phyloP scores from a whole-genome alignment of 352 stramenopile species.

The Globisporangium paroecandrum region DNA sequence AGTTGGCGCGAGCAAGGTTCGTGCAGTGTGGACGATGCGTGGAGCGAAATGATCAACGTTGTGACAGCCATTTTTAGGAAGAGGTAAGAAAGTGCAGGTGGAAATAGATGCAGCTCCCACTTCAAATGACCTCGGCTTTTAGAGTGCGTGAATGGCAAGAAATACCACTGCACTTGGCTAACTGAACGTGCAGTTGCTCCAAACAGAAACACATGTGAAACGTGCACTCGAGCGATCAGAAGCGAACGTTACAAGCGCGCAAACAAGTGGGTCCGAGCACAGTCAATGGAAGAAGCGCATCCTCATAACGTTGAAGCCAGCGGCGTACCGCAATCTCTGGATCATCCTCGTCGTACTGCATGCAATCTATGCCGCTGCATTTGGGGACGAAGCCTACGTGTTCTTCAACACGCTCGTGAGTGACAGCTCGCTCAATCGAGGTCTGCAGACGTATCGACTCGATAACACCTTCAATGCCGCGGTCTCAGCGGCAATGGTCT shows the following conservation, averaged over 20 bases:
- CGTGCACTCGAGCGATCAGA: too few relatives aligned
- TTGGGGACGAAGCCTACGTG: neutral
- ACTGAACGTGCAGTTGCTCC: too few relatives aligned
- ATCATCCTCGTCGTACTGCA: slow-evolving; percentile 3
- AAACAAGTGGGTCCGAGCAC: neutral
- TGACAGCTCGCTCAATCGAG: neutral
- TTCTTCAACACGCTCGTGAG: neutral
- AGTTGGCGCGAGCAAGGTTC: too few relatives aligned
- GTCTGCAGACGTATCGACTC: neutral
- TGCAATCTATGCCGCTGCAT: neutral
- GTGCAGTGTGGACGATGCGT: too few relatives aligned
- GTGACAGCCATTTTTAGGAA: neutral
- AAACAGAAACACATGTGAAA: too few relatives aligned
- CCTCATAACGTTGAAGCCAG: neutral
- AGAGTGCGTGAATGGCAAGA: too few relatives aligned
- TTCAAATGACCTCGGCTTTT: too few relatives aligned
- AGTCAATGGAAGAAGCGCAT: neutral
- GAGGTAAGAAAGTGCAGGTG: neutral
- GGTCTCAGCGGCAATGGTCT: neutral
- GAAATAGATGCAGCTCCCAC: neutral
- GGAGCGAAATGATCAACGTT: too few relatives aligned
- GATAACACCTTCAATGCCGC: neutral
- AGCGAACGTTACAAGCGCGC: neutral
- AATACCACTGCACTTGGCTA: too few relatives aligned
- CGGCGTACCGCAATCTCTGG: neutral